A percentile compares a stretch with the other conserved stretches of the same genome.
phyloP scores from a whole-genome alignment of 1,139 yeast genomes.

The Taphrina flavorubra region DNA sequence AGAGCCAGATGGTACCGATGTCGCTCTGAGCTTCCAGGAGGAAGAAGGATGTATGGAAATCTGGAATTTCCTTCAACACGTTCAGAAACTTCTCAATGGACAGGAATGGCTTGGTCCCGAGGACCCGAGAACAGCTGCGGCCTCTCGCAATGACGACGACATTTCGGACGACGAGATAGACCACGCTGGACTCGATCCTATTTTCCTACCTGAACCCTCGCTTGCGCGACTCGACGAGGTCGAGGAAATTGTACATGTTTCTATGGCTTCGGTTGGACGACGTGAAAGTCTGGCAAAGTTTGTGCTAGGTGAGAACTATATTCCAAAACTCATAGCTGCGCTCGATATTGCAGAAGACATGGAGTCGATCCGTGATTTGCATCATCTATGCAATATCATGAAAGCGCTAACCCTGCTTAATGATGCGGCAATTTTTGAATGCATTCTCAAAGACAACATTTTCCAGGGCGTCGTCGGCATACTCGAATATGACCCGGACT shows the following conservation, averaged over 20 bases:
- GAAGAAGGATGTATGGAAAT: constrained; percentile 84
- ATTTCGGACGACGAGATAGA: constrained; percentile 39
- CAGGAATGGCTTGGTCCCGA: constrained; percentile 35
- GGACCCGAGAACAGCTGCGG: constrained; percentile 6
- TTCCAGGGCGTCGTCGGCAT: constrained; percentile 74
- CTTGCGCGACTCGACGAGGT: constrained; percentile 42
- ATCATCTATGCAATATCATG: constrained; percentile 71
- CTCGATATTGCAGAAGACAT: constrained; percentile 64
- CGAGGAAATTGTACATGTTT: constrained; percentile 60
- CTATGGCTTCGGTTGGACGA: constrained; percentile 63
- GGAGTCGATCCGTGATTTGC: constrained; percentile 61
- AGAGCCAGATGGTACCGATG: constrained; percentile 74
- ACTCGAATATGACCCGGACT: constrained; percentile 90
- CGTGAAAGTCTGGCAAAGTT: constrained; percentile 61
- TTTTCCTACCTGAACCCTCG: constrained; percentile 41
- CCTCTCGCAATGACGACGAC: constrained; percentile 29
- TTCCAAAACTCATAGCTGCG: constrained; percentile 59
- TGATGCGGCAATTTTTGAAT: constrained; percentile 71
- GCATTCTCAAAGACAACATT: constrained; percentile 66
- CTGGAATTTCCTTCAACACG: constrained; percentile 53
- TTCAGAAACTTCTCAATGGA: constrained; percentile 39
- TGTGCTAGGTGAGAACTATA: constrained; percentile 60
- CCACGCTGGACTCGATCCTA: constrained; percentile 32
- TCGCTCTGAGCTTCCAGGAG: constrained; percentile 92
- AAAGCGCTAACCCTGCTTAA: constrained; percentile 70